Base-by-base conservation (phyloP, 2,329 filamentous ascomycete genomes). In the Lachnellula hyalina region DNA sequence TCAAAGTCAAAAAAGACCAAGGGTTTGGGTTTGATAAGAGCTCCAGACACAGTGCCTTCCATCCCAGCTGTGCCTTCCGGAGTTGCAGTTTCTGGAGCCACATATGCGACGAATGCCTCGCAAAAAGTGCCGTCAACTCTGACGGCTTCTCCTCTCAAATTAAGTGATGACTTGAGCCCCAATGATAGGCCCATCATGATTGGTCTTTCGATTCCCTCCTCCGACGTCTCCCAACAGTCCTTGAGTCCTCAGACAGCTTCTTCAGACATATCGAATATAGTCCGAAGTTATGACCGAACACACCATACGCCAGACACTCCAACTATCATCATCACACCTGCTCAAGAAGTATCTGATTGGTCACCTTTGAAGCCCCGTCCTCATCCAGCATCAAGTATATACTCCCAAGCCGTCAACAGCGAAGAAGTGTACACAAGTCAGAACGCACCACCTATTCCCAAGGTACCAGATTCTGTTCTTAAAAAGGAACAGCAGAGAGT, bases 181-280 rank as follows among this genome's bases (percentile, higher is more conserved):
- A 81, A 79, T 55, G 83, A 87, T 63, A 77, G 83, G n/a, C 84
- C 84, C 1, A 90, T 90, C 56, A 78, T 87, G 42, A 90, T 90
- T 60, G 86, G 86, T 12, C 83, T 90, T 49, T 79, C 81, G 14
- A 73, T 90, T 46, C 81, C 86, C 2, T 79, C 82, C 14, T 77
- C 80, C 46, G 72, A 74, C 35, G 59, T 74, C 28, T 70, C 65
- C 62, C 72, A 68, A 41, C 79, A 71, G 63, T 75, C 73, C 63
- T 72, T 79, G 65, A 80, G 76, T 53, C 79, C 79, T n/a, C 74
- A 78, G 44, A 81, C 63, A 42, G 62, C 62, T 47, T 60, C 49
- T 46, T 65, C 66, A 55, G 54, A 65, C 38, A 57, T 60, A 8
- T 61, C 63, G 19, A 64, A 58, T 23, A 62, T 63, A 44, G 49